These are phyloP conservation scores for Trichoderma erinaceum DNA, from an alignment of 495 filamentous ascomycete genomes.

Conservation along the genomic window DNA sequence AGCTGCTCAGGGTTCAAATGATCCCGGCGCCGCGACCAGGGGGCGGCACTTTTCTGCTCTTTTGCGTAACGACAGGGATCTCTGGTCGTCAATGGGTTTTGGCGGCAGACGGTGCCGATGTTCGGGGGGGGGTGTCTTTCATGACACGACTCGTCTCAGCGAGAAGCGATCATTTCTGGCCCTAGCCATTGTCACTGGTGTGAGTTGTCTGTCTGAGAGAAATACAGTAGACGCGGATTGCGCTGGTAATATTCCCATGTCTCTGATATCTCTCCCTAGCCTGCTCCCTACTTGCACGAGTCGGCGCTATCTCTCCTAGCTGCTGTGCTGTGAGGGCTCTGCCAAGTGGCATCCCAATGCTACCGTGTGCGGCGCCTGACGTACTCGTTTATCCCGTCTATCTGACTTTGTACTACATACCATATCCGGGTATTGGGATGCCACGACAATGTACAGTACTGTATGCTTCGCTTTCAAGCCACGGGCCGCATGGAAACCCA, in stretches of 20 bases:
- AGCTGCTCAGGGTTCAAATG: conserved; percentile 6
- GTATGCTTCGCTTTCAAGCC: neutral
- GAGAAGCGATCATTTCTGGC: neutral
- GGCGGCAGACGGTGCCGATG: conserved; percentile 13
- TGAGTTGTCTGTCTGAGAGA: neutral
- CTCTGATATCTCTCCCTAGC: neutral
- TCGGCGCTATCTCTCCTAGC: neutral
- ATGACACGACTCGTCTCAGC: neutral
- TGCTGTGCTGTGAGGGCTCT: neutral
- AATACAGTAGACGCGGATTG: neutral
- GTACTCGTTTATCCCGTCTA: conserved; percentile 8
- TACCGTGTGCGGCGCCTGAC: conserved; percentile 10
- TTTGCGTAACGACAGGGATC: conserved; percentile 6
- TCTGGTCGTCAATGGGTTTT: neutral
- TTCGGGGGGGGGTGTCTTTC: conserved; percentile 6
- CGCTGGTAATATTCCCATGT: conserved; percentile 6
- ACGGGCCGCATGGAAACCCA: conserved; percentile 1
- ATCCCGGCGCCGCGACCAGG: conserved; percentile 2
- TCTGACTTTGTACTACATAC: neutral
- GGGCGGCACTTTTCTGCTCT: conserved; percentile 12
- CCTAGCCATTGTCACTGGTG: neutral
- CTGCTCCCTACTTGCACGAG: neutral
- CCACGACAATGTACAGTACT: neutral
- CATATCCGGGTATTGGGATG: too few relatives aligned
- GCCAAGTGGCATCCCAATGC: conserved; percentile 12